Conservation (phyloP, 129 eudicot species). For the Tanacetum coccineum region DNA sequence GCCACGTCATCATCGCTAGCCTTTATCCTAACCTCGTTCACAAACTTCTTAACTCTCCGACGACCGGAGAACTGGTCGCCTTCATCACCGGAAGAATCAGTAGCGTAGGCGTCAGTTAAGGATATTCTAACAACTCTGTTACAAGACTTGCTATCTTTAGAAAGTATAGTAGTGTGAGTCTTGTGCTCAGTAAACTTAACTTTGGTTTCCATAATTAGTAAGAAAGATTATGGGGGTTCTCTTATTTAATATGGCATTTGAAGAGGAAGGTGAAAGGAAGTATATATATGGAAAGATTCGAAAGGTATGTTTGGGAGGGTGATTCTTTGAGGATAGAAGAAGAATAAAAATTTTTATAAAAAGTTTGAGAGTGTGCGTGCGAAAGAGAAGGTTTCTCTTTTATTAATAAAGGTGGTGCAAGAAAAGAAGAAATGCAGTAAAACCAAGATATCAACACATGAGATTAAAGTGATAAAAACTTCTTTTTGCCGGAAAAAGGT, state of each 20-base stretch:
- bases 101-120: conserved; percentile 80
- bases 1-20: conserved; percentile 16
- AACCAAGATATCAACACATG: conserved; percentile 20
- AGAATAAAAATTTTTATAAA: conserved; percentile 19
- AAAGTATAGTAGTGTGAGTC: conserved; percentile 37
- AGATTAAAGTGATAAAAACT: conserved; percentile 16
- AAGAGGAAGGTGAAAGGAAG: background rate
- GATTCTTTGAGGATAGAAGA: conserved; percentile 42
- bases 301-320: conserved; percentile 4
- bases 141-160: background rate
- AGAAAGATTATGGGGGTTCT: background rate
- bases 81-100: conserved; percentile 85
- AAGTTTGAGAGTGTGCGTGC: conserved; percentile 24
- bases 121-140: conserved; percentile 56
- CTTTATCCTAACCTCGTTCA: conserved; percentile 60
- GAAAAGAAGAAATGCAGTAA: conserved; percentile 29
- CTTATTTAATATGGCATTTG: conserved; percentile 36
- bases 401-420: conserved; percentile 21
- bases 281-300: conserved; percentile 6
- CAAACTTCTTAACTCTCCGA: conserved; percentile 51
- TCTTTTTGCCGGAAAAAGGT: conserved; percentile 35
- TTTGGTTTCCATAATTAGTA: conserved; percentile 19
- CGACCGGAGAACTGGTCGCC: conserved; percentile 18
- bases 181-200: conserved; percentile 59
- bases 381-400: conserved; percentile 38